phyloP scores from a whole-genome alignment of 1,284 basidiomycete species.

The Ganoderma lingzhi region DNA sequence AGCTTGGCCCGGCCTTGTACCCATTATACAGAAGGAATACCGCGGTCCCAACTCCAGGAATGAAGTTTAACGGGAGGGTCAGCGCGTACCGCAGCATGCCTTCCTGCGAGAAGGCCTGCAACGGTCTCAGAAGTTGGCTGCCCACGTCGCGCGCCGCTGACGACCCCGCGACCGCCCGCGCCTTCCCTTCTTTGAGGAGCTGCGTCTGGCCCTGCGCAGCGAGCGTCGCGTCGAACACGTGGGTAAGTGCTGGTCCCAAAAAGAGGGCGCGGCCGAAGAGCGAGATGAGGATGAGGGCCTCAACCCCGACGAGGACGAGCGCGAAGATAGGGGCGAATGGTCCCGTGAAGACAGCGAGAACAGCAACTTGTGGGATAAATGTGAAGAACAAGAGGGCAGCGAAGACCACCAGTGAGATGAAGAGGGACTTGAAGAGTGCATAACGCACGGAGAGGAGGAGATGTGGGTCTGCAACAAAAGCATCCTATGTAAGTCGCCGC shows the following conservation, averaged over 20 bases:
- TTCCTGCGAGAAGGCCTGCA: slow-evolving; percentile 42
- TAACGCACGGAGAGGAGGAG: slow-evolving; percentile 48
- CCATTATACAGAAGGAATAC: slow-evolving; percentile 67
- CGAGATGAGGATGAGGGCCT: slow-evolving; percentile 49
- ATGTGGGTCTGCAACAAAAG: slow-evolving; percentile 35
- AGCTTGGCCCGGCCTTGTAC: slow-evolving; percentile 55
- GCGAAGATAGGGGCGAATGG: slow-evolving; percentile 56
- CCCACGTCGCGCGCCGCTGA: slow-evolving; percentile 40
- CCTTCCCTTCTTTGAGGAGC: slow-evolving; percentile 47
- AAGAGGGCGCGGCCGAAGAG: slow-evolving; percentile 57
- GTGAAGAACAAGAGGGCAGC: slow-evolving; percentile 65
- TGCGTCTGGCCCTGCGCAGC: slow-evolving; percentile 44
- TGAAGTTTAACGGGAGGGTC: slow-evolving; percentile 68
- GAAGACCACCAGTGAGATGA: slow-evolving; percentile 53
- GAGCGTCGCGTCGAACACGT: slow-evolving; percentile 55
- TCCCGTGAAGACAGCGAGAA: slow-evolving; percentile 69
- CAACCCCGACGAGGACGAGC: slow-evolving; percentile 45
- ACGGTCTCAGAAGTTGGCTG: slow-evolving; percentile 45
- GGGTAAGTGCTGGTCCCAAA: slow-evolving; percentile 52
- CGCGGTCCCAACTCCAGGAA: slow-evolving; percentile 73
- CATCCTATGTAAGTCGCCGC: background rate
- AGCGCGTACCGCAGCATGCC: slow-evolving; percentile 52
- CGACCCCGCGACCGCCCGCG: slow-evolving; percentile 23
- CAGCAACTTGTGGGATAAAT: slow-evolving; percentile 73
- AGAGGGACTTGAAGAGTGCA: slow-evolving; percentile 49